These are phyloP conservation scores for Boeremia exigua DNA, from an alignment of 2,329 filamentous ascomycete species.

Conservation along the genomic window DNA sequence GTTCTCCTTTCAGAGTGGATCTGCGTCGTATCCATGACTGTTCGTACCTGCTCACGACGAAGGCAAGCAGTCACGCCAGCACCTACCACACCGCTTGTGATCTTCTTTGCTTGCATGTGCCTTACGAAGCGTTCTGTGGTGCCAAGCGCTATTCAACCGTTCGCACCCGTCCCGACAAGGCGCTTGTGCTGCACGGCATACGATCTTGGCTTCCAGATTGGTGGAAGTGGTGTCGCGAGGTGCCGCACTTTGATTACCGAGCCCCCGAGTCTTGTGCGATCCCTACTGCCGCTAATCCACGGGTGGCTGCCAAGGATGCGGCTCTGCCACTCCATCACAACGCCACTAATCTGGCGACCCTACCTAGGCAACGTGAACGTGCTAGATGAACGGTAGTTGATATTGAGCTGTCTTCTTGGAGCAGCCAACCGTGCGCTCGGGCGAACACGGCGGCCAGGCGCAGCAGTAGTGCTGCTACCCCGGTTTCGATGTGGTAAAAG, in stretches of 20 bases:
- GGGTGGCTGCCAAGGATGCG: constrained; percentile 9
- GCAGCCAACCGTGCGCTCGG: constrained; percentile 5
- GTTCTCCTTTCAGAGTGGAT: constrained; percentile 1
- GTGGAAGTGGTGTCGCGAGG: constrained; percentile 1
- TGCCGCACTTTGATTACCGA: constrained; percentile 9
- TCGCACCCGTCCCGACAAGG: constrained; percentile 1
- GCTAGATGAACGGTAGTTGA: constrained; percentile 3
- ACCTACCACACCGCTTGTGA: constrained; percentile 7
- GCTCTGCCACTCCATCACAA: constrained; percentile 9
- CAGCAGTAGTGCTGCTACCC: constrained; percentile 6
- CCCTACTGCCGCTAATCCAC: background rate
- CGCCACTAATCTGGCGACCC: background rate
- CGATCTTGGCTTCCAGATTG: constrained; percentile 8
- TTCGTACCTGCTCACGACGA: background rate
- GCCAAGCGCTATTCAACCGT: constrained; percentile 11
- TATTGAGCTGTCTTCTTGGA: background rate
- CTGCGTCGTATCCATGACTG: constrained; percentile 4
- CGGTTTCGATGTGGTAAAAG: constrained; percentile 19
- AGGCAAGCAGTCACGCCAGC: background rate
- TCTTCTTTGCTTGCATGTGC: constrained; percentile 9
- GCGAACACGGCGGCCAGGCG: constrained; percentile 4
- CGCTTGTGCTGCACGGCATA: constrained; percentile 11
- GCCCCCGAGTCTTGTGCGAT: constrained; percentile 8
- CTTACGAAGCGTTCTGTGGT: background rate
- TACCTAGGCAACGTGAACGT: background rate